Evolutionary conservation across 345 rosid species (phyloP).

Genomic region (Camelina neglecta): DNA sequence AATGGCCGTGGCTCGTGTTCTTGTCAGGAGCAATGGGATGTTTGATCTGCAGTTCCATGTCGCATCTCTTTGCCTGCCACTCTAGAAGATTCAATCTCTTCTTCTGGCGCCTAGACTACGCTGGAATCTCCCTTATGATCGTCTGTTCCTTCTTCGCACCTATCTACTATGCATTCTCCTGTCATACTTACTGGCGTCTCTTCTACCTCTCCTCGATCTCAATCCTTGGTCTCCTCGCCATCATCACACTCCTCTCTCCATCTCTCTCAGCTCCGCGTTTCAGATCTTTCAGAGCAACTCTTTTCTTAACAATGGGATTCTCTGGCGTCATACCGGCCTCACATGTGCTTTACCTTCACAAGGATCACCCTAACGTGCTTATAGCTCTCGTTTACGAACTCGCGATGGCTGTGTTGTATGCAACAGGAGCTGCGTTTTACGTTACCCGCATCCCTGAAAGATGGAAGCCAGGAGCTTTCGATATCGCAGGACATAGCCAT

Average conservation of each 20-base stretch:
- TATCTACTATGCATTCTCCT: slow-evolving; percentile 78
- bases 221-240: slow-evolving; percentile 66
- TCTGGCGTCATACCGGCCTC: slow-evolving; percentile 79
- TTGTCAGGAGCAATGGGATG: slow-evolving; percentile 86
- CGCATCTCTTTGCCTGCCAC: slow-evolving; percentile 96
- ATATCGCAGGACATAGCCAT: slow-evolving; percentile 93
- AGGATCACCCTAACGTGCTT: slow-evolving; percentile 66
- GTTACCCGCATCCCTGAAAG: slow-evolving; percentile 77
- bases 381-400: slow-evolving; percentile 71
- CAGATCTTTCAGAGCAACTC: slow-evolving; percentile 69
- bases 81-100: slow-evolving; percentile 69
- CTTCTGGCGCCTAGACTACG: slow-evolving; percentile 97
- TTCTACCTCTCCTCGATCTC: slow-evolving; percentile 75
- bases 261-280: slow-evolving; percentile 61
- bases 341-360: slow-evolving; percentile 73
- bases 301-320: slow-evolving; percentile 92
- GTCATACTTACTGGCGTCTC: slow-evolving; percentile 65
- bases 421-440: slow-evolving; percentile 72
- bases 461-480: slow-evolving; percentile 97
- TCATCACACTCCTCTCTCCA: slow-evolving; percentile 81
- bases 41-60: slow-evolving; percentile 81
- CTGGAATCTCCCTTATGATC: slow-evolving; percentile 93
- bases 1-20: slow-evolving; percentile 95
- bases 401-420: slow-evolving; percentile 74
- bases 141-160: slow-evolving; percentile 91